phyloP scores from a whole-genome alignment of 495 filamentous ascomycete species.

The Rhypophila decipiens region DNA sequence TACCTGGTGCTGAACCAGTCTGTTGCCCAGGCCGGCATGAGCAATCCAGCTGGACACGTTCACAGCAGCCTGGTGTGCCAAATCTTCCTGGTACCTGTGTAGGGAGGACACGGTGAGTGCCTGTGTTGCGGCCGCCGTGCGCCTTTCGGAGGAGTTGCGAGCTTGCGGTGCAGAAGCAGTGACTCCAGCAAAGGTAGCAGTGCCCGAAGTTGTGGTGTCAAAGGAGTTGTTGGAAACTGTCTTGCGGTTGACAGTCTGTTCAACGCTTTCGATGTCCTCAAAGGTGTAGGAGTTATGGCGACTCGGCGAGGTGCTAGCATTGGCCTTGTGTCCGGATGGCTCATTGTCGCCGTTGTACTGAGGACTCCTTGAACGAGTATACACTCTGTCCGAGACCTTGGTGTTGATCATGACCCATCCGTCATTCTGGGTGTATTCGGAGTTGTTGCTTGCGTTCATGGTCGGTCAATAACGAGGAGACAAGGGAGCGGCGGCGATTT shows the following conservation, averaged over 20 bases:
- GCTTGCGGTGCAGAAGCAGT: background rate
- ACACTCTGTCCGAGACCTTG: slow-evolving; percentile 2
- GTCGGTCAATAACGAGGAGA: background rate
- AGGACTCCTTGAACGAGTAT: slow-evolving; percentile 18
- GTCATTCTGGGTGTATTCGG: background rate
- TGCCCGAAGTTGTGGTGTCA: slow-evolving; percentile 8
- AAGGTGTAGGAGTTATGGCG: background rate
- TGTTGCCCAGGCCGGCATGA: slow-evolving; percentile 3
- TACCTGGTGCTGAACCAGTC: slow-evolving; percentile 1
- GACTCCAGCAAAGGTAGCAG: slow-evolving; percentile 4
- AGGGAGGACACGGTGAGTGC: slow-evolving; percentile 5
- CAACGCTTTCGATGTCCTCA: background rate
- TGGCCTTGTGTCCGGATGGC: slow-evolving; percentile 15
- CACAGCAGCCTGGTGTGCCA: background rate
- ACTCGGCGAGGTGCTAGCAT: background rate
- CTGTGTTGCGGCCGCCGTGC: background rate
- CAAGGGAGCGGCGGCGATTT: no score
- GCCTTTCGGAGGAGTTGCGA: background rate
- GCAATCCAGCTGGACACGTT: slow-evolving; percentile 9
- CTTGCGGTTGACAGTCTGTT: background rate
- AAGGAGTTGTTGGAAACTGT: slow-evolving; percentile 5
- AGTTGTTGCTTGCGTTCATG: background rate
- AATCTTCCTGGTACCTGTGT: background rate
- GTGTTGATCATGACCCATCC: slow-evolving; percentile 4
- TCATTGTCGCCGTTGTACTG: slow-evolving; percentile 25